These are phyloP conservation scores for Capsicum pubescens DNA, from an alignment of 257 asterid genomes.

Conservation along the genomic window DNA sequence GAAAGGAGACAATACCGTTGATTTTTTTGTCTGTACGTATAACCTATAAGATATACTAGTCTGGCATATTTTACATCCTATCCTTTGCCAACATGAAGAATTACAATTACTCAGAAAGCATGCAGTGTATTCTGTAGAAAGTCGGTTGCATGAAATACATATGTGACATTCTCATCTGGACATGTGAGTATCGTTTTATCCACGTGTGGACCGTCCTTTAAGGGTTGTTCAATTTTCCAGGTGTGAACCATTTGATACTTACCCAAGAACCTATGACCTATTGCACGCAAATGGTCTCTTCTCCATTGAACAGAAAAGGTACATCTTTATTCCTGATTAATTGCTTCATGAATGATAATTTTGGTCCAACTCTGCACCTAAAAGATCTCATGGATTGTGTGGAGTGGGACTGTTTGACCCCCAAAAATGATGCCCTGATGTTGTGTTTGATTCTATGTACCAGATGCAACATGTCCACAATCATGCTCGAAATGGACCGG, in stretches of 20 bases:
- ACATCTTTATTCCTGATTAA: not conserved
- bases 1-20: not conserved
- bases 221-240: conserved; percentile 38
- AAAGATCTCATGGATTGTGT: not conserved
- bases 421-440: not conserved
- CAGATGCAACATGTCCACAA: conserved; percentile 80
- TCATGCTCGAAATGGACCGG: conserved; percentile 97
- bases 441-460: conserved; percentile 17
- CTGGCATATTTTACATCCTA: not conserved
- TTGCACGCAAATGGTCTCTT: conserved; percentile 80
- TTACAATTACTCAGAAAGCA: not conserved
- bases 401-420: not conserved
- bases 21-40: not conserved
- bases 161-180: not conserved
- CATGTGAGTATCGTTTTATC: not conserved
- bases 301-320: conserved; percentile 63
- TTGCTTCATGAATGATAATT: conserved; percentile 4
- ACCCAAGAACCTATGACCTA: conserved; percentile 79
- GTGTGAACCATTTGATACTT: conserved; percentile 80
- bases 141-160: conserved; percentile 3
- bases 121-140: conserved; percentile 3
- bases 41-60: conserved; percentile 3
- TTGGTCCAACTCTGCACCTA: not conserved
- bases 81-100: conserved; percentile 6
- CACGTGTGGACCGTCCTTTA: not conserved